Percentiles rank a stretch among this genome's conserved stretches.
Conservation (phyloP, 2,329 filamentous ascomycete species). For the Knoxdaviesia capensis region DNA sequence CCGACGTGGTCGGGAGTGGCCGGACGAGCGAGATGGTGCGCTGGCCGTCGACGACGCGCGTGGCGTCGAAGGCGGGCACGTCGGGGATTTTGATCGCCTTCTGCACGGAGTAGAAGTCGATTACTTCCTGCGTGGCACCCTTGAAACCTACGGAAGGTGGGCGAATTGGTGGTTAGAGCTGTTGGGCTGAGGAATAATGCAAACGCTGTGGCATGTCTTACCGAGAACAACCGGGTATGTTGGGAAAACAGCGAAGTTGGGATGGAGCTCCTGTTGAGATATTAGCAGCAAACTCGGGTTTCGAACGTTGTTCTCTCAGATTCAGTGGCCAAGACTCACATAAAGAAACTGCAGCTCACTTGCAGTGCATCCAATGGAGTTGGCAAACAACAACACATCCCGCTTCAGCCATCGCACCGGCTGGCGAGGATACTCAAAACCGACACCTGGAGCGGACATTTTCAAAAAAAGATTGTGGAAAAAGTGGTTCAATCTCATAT, state of each 20-base stretch:
- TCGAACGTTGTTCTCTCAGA: too few relatives aligned
- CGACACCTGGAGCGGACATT: conserved; percentile 32
- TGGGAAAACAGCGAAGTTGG: conserved; percentile 71
- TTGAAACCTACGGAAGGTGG: conserved; percentile 42
- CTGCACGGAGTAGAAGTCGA: conserved; percentile 65
- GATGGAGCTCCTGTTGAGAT: conserved; percentile 53
- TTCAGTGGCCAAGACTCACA: conserved; percentile 25
- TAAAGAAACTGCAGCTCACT: conserved; percentile 89
- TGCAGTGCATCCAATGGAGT: conserved; percentile 66
- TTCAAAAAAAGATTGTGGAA: not conserved
- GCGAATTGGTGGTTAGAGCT: conserved; percentile 2
- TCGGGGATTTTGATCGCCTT: conserved; percentile 47
- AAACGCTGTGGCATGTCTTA: conserved; percentile 16
- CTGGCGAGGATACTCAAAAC: conserved; percentile 59
- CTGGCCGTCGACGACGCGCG: conserved; percentile 65
- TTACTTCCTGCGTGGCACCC: conserved; percentile 50
- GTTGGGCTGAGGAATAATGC: not conserved
- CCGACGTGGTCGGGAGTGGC: conserved; percentile 51
- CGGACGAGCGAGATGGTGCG: conserved; percentile 61
- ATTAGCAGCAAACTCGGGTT: not conserved
- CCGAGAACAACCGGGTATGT: conserved; percentile 70
- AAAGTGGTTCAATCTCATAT: too few relatives aligned
- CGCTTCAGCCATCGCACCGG: conserved; percentile 74
- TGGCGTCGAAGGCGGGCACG: conserved; percentile 56
- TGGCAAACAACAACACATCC: conserved; percentile 75